phyloP scores from a whole-genome alignment of 2,329 filamentous ascomycete genomes.

The Microascus cirrosus region DNA sequence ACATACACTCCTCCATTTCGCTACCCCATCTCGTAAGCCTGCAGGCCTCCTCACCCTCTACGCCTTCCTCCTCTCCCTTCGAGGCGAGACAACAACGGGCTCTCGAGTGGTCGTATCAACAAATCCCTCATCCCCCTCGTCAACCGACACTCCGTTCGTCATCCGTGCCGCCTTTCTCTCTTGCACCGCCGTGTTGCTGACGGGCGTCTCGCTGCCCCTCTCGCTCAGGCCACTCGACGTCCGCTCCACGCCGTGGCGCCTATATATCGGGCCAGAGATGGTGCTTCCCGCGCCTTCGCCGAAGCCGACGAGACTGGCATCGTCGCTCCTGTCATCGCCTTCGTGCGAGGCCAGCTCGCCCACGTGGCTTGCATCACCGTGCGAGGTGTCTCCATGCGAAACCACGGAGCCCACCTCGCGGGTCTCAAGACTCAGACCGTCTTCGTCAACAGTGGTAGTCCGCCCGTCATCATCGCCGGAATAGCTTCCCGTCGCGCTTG shows the following conservation, averaged over 20 bases:
- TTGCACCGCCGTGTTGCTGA: slow-evolving; percentile 32
- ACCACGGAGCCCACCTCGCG: slow-evolving; percentile 25
- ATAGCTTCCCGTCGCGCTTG: slow-evolving; percentile 73
- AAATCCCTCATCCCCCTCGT: slow-evolving; percentile 44
- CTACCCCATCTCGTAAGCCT: background rate
- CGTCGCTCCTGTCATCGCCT: slow-evolving; percentile 51
- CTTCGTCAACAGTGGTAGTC: slow-evolving; percentile 43
- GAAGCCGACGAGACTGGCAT: slow-evolving; percentile 78
- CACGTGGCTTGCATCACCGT: slow-evolving; percentile 21
- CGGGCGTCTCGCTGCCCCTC: slow-evolving; percentile 23
- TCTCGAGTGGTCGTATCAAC: slow-evolving; percentile 55
- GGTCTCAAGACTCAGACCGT: slow-evolving; percentile 53
- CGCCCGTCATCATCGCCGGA: slow-evolving; percentile 30
- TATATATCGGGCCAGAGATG: slow-evolving; percentile 65
- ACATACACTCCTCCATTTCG: background rate
- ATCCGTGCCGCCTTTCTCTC: slow-evolving; percentile 51
- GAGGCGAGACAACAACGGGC: slow-evolving; percentile 28
- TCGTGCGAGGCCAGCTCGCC: slow-evolving; percentile 26
- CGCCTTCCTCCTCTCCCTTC: background rate
- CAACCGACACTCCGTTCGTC: slow-evolving; percentile 54
- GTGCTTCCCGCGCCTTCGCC: slow-evolving; percentile 85
- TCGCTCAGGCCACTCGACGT: slow-evolving; percentile 42
- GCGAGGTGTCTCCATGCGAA: background rate
- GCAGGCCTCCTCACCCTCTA: background rate
- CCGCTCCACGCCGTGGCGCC: slow-evolving; percentile 25